These are phyloP conservation scores for Globisporangium okanoganense DNA, from an alignment of 352 stramenopile genomes.

Conservation along the genomic window DNA sequence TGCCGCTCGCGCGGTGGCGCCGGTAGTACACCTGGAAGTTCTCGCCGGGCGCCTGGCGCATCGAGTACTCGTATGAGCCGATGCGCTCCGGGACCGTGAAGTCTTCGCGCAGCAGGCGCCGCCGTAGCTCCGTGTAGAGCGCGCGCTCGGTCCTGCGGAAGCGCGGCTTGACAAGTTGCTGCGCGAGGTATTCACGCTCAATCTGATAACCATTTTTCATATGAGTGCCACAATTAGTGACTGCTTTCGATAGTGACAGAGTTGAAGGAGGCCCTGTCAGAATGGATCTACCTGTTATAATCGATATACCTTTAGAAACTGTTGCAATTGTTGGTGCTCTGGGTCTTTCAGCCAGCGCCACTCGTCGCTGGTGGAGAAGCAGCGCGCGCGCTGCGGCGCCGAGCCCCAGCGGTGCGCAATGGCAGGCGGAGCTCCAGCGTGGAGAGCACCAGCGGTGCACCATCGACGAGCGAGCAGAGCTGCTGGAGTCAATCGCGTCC, in stretches of 20 bases:
- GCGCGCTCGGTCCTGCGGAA: constrained; percentile 59
- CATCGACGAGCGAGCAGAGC: neutral
- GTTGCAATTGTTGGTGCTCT: constrained; percentile 37
- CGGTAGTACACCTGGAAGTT: constrained; percentile 85
- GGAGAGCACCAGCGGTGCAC: neutral
- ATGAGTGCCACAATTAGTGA: constrained; percentile 3
- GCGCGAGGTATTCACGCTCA: constrained; percentile 46
- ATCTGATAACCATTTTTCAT: constrained; percentile 5
- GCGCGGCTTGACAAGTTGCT: constrained; percentile 46
- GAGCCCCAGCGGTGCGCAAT: neutral
- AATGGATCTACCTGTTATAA: neutral
- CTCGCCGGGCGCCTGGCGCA: constrained; percentile 44
- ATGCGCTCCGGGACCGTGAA: constrained; percentile 74
- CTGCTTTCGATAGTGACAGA: neutral
- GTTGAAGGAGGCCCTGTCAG: neutral
- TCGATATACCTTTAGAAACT: constrained; percentile 54
- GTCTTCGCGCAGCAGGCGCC: constrained; percentile 57
- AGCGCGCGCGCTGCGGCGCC: neutral
- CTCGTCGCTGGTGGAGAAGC: constrained; percentile 2
- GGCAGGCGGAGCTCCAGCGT: neutral
- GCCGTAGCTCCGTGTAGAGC: constrained; percentile 63
- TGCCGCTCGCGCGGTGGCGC: constrained; percentile 20
- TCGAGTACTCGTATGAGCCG: constrained; percentile 72
- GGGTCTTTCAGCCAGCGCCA: constrained; percentile 54
- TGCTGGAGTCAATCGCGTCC: neutral